These are phyloP conservation scores for Clausena lansium DNA, from an alignment of 345 rosid species.

Conservation along the genomic window DNA sequence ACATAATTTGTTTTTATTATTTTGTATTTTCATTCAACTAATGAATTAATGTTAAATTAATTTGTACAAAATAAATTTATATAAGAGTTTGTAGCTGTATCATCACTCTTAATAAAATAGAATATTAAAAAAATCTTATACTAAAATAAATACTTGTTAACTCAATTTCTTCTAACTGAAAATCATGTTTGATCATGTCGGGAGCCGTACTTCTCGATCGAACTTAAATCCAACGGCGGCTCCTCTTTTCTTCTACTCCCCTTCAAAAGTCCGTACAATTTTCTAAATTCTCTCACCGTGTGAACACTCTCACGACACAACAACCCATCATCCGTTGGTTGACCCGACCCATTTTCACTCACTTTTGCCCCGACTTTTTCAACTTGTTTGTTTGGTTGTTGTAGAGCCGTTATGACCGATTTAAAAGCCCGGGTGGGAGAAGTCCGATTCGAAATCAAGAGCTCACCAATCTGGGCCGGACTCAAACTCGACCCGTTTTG, in stretches of 20 bases:
- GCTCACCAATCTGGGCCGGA: slow-evolving; percentile 49
- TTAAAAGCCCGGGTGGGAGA: slow-evolving; percentile 53
- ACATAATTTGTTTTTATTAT: no score
- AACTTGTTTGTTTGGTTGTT: slow-evolving; percentile 2
- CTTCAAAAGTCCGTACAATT: slow-evolving; percentile 25
- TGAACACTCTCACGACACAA: slow-evolving; percentile 6
- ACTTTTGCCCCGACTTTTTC: not conserved
- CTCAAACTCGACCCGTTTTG: slow-evolving; percentile 42
- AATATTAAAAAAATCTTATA: no score
- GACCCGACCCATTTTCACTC: not conserved
- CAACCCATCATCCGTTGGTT: not conserved
- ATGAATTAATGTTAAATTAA: no score
- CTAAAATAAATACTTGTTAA: no score
- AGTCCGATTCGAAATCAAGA: slow-evolving; percentile 49
- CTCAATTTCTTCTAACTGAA: no score
- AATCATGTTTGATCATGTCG: not conserved
- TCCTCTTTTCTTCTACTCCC: slow-evolving; percentile 29
- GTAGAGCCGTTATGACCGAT: slow-evolving; percentile 41
- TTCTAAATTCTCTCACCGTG: slow-evolving; percentile 21
- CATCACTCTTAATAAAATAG: no score
- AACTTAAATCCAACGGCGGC: slow-evolving; percentile 11
- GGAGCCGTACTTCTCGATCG: slow-evolving; percentile 14
- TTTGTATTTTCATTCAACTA: no score
- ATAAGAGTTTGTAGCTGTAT: no score
- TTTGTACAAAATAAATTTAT: no score